Conservation (phyloP, 768 basidiomycete species). For the Boletus subparvulus region DNA sequence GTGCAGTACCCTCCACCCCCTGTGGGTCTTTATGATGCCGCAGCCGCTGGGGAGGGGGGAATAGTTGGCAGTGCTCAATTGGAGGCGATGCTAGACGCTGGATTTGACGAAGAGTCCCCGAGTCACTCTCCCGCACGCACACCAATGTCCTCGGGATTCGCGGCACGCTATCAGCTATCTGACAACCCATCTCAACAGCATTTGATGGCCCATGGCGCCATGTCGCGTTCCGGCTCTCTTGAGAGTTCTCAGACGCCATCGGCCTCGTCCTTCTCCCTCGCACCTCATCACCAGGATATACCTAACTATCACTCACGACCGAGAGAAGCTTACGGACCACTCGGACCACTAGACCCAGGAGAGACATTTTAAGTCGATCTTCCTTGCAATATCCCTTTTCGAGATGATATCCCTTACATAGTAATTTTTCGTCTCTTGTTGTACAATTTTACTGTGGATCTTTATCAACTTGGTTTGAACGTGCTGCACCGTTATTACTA, state of each 20-base stretch:
- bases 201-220: slow-evolving; percentile 50
- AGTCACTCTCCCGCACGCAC: slow-evolving; percentile 46
- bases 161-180: slow-evolving; percentile 61
- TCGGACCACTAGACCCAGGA: slow-evolving; percentile 62
- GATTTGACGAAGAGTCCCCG: slow-evolving; percentile 68
- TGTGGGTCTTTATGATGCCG: slow-evolving; percentile 55
- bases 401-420: neutral
- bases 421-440: slow-evolving; percentile 7
- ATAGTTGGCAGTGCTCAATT: slow-evolving; percentile 72
- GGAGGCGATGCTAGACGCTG: slow-evolving; percentile 89
- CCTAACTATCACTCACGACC: slow-evolving; percentile 40
- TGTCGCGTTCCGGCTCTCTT: slow-evolving; percentile 48
- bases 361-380: slow-evolving; percentile 43
- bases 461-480: slow-evolving; percentile 2
- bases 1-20: slow-evolving; percentile 82
- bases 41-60: slow-evolving; percentile 28
- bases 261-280: slow-evolving; percentile 34
- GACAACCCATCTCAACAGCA: slow-evolving; percentile 47
- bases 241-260: slow-evolving; percentile 26
- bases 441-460: slow-evolving; percentile 10
- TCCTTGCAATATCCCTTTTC: neutral
- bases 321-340: slow-evolving; percentile 45
- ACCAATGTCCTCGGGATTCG: slow-evolving; percentile 32
- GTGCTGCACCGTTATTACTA: neutral
- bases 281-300: slow-evolving; percentile 25